Percentiles rank a stretch among this genome's conserved stretches.
Conservation (phyloP, 2,329 filamentous ascomycete genomes). For the Cercospora janseana region DNA sequence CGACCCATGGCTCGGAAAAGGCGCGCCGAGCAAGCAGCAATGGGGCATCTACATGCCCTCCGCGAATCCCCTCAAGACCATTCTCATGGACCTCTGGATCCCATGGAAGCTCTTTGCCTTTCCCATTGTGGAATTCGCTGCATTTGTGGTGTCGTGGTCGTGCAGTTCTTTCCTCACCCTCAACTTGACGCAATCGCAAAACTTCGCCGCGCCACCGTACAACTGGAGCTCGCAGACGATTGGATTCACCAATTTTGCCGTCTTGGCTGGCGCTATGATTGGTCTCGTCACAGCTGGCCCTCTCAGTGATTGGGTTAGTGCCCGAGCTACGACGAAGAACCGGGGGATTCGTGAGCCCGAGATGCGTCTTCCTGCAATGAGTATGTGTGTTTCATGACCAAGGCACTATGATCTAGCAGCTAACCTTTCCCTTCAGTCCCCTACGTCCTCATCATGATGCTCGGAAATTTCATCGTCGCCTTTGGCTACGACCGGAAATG, state of each 20-base stretch:
- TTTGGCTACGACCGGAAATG: constrained; percentile 40
- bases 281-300: constrained; percentile 57
- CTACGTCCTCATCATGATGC: constrained; percentile 56
- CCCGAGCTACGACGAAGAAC: constrained; percentile 53
- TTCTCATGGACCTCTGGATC: constrained; percentile 57
- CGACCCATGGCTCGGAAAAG: constrained; percentile 57
- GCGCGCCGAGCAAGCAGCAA: constrained; percentile 55
- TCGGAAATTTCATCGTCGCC: constrained; percentile 57
- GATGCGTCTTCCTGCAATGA: constrained; percentile 54
- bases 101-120: constrained; percentile 63
- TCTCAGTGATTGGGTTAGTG: constrained; percentile 57
- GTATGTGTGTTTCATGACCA: constrained; percentile 18
- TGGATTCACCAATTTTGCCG: constrained; percentile 58
- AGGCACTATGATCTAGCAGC: not conserved
- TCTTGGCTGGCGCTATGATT: constrained; percentile 54
- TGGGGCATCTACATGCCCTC: constrained; percentile 55
- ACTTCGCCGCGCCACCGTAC: constrained; percentile 56
- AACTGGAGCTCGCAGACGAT: constrained; percentile 52
- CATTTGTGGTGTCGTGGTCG: constrained; percentile 61
- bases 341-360: constrained; percentile 57
- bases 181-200: constrained; percentile 59
- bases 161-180: constrained; percentile 58
- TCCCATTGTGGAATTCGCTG: constrained; percentile 62
- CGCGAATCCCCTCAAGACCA: constrained; percentile 46
- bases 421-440: constrained; percentile 43